Evolutionary conservation across 23 red algal species (phyloP).

Genomic region (Agarophyton chilense): DNA sequence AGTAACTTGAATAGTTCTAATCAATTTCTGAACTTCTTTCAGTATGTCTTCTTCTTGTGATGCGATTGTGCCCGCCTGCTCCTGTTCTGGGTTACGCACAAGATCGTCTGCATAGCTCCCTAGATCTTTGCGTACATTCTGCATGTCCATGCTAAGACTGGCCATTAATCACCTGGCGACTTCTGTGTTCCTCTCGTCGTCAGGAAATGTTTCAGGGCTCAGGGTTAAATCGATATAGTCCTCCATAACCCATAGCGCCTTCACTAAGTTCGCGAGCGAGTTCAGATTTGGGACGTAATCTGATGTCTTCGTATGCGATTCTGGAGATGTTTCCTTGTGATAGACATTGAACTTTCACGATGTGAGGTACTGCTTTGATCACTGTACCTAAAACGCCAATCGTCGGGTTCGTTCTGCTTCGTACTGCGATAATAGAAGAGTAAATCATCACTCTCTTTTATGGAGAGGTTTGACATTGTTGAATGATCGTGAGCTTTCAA

Average conservation of each 20-base stretch:
- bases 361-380: background rate
- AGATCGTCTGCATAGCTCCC: background rate
- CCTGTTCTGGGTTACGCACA: background rate
- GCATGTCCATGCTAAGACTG: background rate
- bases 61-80: background rate
- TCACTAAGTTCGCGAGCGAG: background rate
- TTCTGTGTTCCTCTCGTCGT: background rate
- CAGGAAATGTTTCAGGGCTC: background rate
- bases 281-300: background rate
- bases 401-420: background rate
- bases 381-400: too few species aligned
- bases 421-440: constrained; percentile 17
- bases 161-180: too few species aligned
- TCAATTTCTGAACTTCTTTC: background rate
- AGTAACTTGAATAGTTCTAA: background rate
- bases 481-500: constrained; percentile 8
- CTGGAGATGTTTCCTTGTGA: background rate
- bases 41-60: background rate
- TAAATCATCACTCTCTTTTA: background rate
- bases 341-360: background rate
- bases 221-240: constrained; percentile 3
- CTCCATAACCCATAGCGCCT: background rate
- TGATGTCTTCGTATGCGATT: constrained; percentile 1
- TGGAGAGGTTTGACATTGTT: background rate
- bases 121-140: background rate